Conservation (phyloP, 495 filamentous ascomycete species). For the Astrocystis sublimbata region DNA sequence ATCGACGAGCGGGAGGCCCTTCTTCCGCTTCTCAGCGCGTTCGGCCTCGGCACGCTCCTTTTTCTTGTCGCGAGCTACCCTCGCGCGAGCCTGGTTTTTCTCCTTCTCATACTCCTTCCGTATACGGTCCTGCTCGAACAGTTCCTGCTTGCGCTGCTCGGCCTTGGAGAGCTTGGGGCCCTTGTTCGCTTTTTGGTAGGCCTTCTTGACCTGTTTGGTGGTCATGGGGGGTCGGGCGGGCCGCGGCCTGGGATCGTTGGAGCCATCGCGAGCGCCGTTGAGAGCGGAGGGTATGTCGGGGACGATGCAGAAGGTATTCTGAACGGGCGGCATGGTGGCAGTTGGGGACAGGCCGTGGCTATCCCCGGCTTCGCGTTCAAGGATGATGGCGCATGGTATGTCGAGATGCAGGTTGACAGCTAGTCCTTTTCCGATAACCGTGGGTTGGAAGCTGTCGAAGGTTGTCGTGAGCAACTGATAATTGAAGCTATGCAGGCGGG, state of each 20-base stretch:
- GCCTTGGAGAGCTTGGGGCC: conserved; percentile 40
- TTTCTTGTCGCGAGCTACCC: conserved; percentile 44
- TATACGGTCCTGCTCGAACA: conserved; percentile 47
- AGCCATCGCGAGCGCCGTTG: conserved; percentile 16
- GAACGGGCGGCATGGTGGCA: conserved; percentile 26
- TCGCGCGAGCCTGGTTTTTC: conserved; percentile 37
- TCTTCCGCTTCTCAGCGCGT: conserved; percentile 39
- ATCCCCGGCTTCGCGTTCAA: conserved; percentile 5
- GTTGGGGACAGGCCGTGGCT: not conserved
- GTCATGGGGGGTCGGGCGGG: conserved; percentile 43
- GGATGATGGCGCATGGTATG: not conserved
- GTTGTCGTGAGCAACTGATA: too few relatives aligned
- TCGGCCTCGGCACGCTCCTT: conserved; percentile 41
- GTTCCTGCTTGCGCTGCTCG: conserved; percentile 43
- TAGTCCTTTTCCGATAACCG: not conserved
- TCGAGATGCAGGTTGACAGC: not conserved
- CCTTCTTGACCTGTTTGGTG: conserved; percentile 45
- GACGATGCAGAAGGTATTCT: conserved; percentile 36
- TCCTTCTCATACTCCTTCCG: conserved; percentile 48
- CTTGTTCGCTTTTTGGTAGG: conserved; percentile 35
- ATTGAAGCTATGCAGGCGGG: too few relatives aligned
- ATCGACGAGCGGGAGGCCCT: conserved; percentile 42
- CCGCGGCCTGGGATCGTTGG: conserved; percentile 6
- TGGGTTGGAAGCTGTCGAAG: too few relatives aligned
- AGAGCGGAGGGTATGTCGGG: conserved; percentile 29